phyloP scores from a whole-genome alignment of 208 protist genomes.

The Leptomonas seymouri region DNA sequence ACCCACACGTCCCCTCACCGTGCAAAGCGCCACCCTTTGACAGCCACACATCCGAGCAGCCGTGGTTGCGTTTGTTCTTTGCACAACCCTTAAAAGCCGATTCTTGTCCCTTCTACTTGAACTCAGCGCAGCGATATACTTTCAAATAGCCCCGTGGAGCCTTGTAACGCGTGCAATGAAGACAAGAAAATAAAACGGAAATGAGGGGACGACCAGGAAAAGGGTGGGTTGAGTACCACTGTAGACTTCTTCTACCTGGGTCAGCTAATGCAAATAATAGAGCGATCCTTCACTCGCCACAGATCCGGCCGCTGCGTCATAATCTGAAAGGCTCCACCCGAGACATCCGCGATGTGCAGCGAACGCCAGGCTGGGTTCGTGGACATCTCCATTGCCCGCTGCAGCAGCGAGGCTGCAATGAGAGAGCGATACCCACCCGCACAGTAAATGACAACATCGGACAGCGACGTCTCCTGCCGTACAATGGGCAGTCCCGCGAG shows the following conservation, averaged over 20 bases:
- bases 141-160: too few species aligned
- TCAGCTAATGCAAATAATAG: slow-evolving; percentile 90
- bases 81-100: too few species aligned
- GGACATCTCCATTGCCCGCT: slow-evolving; percentile 52
- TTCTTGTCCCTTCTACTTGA: too few species aligned
- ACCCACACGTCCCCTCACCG: background rate
- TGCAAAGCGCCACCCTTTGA: background rate
- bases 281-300: slow-evolving; percentile 82
- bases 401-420: slow-evolving; percentile 70
- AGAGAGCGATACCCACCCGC: slow-evolving; percentile 81
- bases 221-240: background rate
- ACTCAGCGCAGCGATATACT: too few species aligned
- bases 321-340: slow-evolving; percentile 75
- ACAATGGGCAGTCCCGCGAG: slow-evolving; percentile 27
- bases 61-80: too few species aligned
- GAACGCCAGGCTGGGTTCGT: slow-evolving; percentile 14
- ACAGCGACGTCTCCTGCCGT: slow-evolving; percentile 24
- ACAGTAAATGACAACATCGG: slow-evolving; percentile 71
- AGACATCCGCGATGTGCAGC: slow-evolving; percentile 51
- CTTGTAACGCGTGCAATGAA: background rate
- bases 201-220: background rate
- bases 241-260: slow-evolving; percentile 53
- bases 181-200: background rate
- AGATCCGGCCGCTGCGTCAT: slow-evolving; percentile 85
- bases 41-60: too few species aligned